Evolutionary conservation across 2,329 filamentous ascomycete species (phyloP).

Genomic region (Penicillium sp.): DNA sequence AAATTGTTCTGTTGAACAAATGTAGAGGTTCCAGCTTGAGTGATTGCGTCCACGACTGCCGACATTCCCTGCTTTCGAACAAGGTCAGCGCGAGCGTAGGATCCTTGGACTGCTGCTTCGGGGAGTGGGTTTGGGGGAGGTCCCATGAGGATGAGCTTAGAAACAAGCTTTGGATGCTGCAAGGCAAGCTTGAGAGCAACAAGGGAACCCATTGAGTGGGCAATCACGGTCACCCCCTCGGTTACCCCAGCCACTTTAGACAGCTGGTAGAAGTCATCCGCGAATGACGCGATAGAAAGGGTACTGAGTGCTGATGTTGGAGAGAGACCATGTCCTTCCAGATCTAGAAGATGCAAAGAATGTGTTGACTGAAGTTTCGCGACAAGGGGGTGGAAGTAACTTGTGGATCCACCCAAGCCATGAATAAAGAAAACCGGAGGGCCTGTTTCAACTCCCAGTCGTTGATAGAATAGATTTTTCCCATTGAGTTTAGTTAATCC

Average conservation of each 20-base stretch:
- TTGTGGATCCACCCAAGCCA: slow-evolving; percentile 53
- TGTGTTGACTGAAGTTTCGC: slow-evolving; percentile 32
- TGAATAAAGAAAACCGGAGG: slow-evolving; percentile 33
- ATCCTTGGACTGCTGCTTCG: slow-evolving; percentile 31
- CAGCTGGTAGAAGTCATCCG: slow-evolving; percentile 45
- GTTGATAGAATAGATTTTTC: background rate
- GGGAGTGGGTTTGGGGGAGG: slow-evolving; percentile 52
- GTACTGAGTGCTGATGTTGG: slow-evolving; percentile 51
- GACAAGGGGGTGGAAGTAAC: slow-evolving; percentile 52
- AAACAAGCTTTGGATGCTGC: slow-evolving; percentile 43
- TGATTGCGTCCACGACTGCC: slow-evolving; percentile 44
- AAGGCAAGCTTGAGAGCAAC: slow-evolving; percentile 49
- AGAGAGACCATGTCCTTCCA: slow-evolving; percentile 60
- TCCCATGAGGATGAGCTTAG: slow-evolving; percentile 51
- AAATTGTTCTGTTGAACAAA: slow-evolving; percentile 42
- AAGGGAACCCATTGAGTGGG: slow-evolving; percentile 56
- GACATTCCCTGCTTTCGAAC: slow-evolving; percentile 51
- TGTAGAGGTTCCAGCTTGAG: slow-evolving; percentile 39
- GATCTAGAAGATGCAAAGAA: slow-evolving; percentile 51
- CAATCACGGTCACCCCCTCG: slow-evolving; percentile 46
- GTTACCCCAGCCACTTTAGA: slow-evolving; percentile 37
- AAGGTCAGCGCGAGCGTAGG: slow-evolving; percentile 39
- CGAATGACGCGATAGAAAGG: slow-evolving; percentile 49
- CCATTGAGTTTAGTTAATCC: background rate
- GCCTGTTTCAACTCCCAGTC: background rate